A percentile compares a stretch with the other conserved stretches of the same genome.
Evolutionary conservation across 805 yeast species (phyloP).

Genomic region (Candida methanosorbosa): DNA sequence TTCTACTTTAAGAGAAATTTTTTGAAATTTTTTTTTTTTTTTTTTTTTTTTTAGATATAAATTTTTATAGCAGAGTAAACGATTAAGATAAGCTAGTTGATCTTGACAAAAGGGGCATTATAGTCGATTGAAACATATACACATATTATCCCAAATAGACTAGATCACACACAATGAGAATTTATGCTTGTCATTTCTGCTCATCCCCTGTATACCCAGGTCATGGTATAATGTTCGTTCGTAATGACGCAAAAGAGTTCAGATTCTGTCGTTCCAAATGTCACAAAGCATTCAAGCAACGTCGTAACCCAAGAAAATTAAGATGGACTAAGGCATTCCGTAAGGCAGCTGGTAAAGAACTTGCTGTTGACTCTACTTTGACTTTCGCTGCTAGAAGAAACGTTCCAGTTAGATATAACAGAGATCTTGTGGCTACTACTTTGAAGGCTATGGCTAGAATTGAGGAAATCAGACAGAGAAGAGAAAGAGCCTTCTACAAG

Average conservation of each 20-base stretch:
- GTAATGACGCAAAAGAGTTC: slow-evolving; percentile 97
- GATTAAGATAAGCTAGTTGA: no score
- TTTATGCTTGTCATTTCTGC: slow-evolving; percentile 90
- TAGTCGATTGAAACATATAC: background rate
- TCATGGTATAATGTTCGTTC: slow-evolving; percentile 94
- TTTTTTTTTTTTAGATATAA: background rate
- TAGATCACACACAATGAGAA: slow-evolving; percentile 48
- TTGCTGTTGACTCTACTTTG: slow-evolving; percentile 93
- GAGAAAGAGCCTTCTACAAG: slow-evolving; percentile 98
- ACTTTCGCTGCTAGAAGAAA: slow-evolving; percentile 97
- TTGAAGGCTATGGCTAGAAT: slow-evolving; percentile 92
- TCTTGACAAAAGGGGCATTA: no score
- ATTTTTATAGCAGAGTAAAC: background rate
- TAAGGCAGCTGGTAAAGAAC: slow-evolving; percentile 97
- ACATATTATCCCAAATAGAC: background rate
- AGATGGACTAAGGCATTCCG: slow-evolving; percentile 99
- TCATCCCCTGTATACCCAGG: slow-evolving; percentile 93
- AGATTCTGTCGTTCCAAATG: slow-evolving; percentile 97
- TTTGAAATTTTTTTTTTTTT: background rate
- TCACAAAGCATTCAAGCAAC: slow-evolving; percentile 94
- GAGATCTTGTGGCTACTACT: slow-evolving; percentile 92
- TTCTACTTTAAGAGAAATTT: background rate
- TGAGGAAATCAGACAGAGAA: slow-evolving; percentile 90
- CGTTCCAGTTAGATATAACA: slow-evolving; percentile 94
- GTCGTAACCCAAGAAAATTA: slow-evolving; percentile 96